Evolutionary conservation across 192 early-diverging fungal species (phyloP).

Genomic region (Backusella tuberculispora): DNA sequence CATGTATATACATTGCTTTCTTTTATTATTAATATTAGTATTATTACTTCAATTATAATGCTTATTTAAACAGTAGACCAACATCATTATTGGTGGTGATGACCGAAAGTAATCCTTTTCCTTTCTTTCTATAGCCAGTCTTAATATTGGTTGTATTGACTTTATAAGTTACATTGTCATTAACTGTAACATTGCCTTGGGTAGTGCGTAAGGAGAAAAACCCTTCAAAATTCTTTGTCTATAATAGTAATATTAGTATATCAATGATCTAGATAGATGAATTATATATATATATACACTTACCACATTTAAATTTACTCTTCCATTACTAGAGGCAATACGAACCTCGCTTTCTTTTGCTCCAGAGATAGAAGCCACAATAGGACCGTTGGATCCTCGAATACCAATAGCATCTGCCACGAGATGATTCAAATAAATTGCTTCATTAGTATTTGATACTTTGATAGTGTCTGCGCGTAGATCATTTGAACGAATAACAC

Average conservation of each 20-base stretch:
- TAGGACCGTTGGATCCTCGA: conserved; percentile 4
- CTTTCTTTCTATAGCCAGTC: conserved; percentile 5
- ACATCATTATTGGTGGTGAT: conserved; percentile 7
- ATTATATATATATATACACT: too few species aligned
- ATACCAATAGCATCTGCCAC: neutral
- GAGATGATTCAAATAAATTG: neutral
- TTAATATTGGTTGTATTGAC: conserved; percentile 6
- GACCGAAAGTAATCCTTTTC: neutral
- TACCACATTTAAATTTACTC: conserved; percentile 5
- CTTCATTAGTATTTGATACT: neutral
- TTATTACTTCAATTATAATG: neutral
- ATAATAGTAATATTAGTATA: neutral
- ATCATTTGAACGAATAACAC: neutral
- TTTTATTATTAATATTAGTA: neutral
- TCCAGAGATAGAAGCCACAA: neutral
- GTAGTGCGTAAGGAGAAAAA: neutral
- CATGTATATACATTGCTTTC: neutral
- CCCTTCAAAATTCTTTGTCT: conserved; percentile 11
- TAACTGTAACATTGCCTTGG: neutral
- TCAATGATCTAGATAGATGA: too few species aligned
- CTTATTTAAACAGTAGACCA: neutral
- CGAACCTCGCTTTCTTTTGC: conserved; percentile 1
- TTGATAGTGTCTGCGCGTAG: neutral
- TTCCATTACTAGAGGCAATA: neutral
- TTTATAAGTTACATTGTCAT: conserved; percentile 2